phyloP scores from a whole-genome alignment of 2,329 filamentous ascomycete genomes.

The Colletotrichum caudatum region DNA sequence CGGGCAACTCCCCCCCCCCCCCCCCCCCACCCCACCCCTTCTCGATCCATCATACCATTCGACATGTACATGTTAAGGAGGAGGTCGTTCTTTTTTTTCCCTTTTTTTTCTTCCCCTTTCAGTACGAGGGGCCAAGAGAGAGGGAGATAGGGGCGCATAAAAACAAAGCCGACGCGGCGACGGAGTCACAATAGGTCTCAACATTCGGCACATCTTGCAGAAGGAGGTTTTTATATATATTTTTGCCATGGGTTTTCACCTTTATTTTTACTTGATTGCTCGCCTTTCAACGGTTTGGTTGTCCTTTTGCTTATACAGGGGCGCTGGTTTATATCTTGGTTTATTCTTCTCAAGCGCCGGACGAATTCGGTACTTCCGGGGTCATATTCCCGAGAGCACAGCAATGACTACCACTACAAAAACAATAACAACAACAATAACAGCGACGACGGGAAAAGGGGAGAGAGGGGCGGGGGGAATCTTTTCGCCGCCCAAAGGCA shows the following conservation, averaged over 20 bases:
- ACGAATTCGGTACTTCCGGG: neutral
- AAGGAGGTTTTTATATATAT: neutral
- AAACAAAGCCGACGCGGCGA: constrained; percentile 10
- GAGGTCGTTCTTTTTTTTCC: neutral
- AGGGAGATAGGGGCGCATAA: neutral
- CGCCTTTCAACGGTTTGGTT: neutral
- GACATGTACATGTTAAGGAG: constrained; percentile 30
- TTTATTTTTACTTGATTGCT: neutral
- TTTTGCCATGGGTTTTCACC: neutral
- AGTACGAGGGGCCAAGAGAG: neutral
- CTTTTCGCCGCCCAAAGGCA: neutral
- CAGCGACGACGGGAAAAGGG: neutral
- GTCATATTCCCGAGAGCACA: neutral
- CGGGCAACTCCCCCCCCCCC: neutral
- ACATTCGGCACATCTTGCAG: constrained; percentile 3
- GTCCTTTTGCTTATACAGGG: neutral
- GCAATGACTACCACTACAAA: neutral
- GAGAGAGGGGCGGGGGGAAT: too few species aligned
- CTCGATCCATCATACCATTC: constrained; percentile 14
- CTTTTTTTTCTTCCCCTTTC: too few species aligned
- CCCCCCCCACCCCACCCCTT: neutral
- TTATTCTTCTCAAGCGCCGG: neutral
- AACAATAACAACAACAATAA: neutral
- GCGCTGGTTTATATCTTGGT: neutral
- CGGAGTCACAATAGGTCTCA: constrained; percentile 2